These are phyloP conservation scores for Mucor saturninus DNA, from an alignment of 371 early-diverging fungal species.

Conservation along the genomic window DNA sequence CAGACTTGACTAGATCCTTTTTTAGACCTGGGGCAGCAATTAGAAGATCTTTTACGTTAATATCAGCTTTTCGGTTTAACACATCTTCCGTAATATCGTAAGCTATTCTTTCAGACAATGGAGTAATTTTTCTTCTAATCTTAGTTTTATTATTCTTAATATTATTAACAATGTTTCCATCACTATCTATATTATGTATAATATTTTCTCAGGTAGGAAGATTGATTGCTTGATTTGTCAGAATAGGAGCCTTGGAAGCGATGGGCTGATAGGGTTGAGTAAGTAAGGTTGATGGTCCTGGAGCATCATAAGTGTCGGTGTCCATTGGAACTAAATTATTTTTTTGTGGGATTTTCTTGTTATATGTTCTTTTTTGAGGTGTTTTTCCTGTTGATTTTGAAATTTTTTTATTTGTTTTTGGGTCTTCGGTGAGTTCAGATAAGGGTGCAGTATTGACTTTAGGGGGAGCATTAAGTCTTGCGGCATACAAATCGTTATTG, in stretches of 20 bases:
- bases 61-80: neutral
- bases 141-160: neutral
- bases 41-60: neutral
- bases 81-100: neutral
- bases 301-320: neutral
- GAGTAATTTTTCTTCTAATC: neutral
- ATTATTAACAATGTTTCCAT: conserved; percentile 1
- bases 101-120: neutral
- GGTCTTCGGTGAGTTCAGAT: too few species aligned
- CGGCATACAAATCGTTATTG: too few species aligned
- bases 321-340: neutral
- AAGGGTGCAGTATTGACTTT: too few species aligned
- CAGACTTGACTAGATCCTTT: neutral
- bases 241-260: neutral
- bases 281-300: too few species aligned
- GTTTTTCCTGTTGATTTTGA: too few species aligned
- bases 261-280: too few species aligned
- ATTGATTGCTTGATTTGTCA: neutral
- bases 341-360: neutral
- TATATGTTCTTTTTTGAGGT: too few species aligned
- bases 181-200: neutral
- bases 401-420: too few species aligned
- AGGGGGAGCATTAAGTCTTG: too few species aligned
- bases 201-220: neutral
- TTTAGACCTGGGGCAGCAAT: neutral